Conservation (phyloP, 768 basidiomycete genomes). For the Kwoniella dejecticola region DNA sequence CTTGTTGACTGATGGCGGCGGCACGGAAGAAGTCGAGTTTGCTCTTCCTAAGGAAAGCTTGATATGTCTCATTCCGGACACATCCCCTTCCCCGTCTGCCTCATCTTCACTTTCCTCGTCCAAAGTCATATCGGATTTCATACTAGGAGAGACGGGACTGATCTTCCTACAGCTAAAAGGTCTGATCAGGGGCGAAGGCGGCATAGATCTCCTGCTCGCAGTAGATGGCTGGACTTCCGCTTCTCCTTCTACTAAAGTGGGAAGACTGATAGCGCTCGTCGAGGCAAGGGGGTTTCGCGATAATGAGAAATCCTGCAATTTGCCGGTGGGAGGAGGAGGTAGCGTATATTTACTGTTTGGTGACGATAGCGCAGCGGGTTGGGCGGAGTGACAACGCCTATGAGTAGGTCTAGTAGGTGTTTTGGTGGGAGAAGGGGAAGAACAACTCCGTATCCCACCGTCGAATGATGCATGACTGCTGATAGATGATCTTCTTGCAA, state of each 20-base stretch:
- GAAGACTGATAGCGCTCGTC: conserved; percentile 29
- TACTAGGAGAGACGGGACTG: background rate
- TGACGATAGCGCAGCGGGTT: conserved; percentile 1
- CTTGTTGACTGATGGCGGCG: background rate
- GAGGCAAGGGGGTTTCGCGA: conserved; percentile 30
- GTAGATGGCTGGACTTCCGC: background rate
- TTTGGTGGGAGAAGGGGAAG: background rate
- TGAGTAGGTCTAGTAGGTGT: conserved; percentile 25
- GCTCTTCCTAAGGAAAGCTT: conserved; percentile 4
- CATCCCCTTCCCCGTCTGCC: background rate
- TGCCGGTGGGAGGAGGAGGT: conserved; percentile 10
- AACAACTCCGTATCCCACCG: background rate
- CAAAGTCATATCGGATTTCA: background rate
- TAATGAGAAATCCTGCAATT: conserved; percentile 26
- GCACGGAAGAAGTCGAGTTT: conserved; percentile 9
- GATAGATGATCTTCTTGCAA: conserved; percentile 12
- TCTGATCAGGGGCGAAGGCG: conserved; percentile 19
- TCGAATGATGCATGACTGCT: background rate
- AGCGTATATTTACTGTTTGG: background rate
- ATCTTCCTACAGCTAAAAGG: conserved; percentile 2
- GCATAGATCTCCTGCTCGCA: conserved; percentile 2
- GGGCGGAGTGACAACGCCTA: conserved; percentile 22
- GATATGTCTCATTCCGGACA: background rate
- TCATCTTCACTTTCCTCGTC: background rate
- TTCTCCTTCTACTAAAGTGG: conserved; percentile 26